Conservation (phyloP, 2,329 filamentous ascomycete genomes). For the Clarireedia monteithiana region DNA sequence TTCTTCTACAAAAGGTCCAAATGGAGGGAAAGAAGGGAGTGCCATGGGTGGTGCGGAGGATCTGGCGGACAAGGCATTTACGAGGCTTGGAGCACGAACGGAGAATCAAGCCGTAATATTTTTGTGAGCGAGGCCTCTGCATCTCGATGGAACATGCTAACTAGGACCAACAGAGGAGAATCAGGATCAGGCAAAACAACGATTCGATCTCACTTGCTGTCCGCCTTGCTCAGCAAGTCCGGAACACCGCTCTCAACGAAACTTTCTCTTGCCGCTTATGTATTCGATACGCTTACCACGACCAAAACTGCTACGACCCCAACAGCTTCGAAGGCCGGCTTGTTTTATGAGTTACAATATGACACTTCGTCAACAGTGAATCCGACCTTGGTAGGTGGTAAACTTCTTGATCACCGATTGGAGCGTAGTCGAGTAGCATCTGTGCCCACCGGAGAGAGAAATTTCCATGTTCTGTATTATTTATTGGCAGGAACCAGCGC, state of each 20-base stretch:
- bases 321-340: constrained; percentile 87
- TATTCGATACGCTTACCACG: constrained; percentile 93
- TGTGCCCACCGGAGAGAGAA: constrained; percentile 91
- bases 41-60: constrained; percentile 90
- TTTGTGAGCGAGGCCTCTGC: constrained; percentile 45
- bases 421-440: constrained; percentile 86
- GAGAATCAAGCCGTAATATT: constrained; percentile 94
- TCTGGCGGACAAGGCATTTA: constrained; percentile 77
- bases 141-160: constrained; percentile 7
- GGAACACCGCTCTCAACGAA: constrained; percentile 91
- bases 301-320: constrained; percentile 95
- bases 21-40: constrained; percentile 87
- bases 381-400: constrained; percentile 85
- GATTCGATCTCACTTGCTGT: constrained; percentile 78
- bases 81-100: constrained; percentile 75
- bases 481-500: constrained; percentile 84
- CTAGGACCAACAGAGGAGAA: constrained; percentile 60
- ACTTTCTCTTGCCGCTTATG: constrained; percentile 84
- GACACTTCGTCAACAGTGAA: constrained; percentile 79
- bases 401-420: constrained; percentile 85
- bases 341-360: constrained; percentile 96
- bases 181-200: constrained; percentile 96
- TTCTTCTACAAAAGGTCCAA: constrained; percentile 75
- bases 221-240: constrained; percentile 79
- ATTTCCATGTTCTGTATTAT: constrained; percentile 95